Conservation (phyloP, 352 stramenopile genomes). For the Phytophthora aleatoria region DNA sequence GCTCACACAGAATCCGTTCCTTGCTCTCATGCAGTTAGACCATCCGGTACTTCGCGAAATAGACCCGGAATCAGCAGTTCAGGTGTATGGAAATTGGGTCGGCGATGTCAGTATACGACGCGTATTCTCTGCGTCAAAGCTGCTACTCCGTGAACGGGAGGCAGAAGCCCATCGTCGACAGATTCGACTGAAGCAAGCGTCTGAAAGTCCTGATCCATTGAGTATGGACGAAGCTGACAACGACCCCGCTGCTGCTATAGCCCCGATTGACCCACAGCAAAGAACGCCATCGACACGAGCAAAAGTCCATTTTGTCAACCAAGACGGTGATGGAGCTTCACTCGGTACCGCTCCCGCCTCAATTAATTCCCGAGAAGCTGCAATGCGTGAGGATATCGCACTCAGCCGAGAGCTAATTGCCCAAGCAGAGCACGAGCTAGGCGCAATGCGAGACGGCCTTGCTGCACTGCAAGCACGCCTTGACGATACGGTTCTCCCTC, state of each 20-base stretch:
- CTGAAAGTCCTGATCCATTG: background rate
- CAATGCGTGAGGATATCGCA: slow-evolving; percentile 54
- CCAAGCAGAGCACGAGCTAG: slow-evolving; percentile 67
- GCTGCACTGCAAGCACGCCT: slow-evolving; percentile 53
- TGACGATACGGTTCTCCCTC: slow-evolving; percentile 30
- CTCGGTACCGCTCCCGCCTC: background rate
- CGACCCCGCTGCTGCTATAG: slow-evolving; percentile 7
- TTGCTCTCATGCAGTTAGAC: slow-evolving; percentile 61
- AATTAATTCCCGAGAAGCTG: slow-evolving; percentile 21
- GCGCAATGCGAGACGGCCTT: slow-evolving; percentile 61
- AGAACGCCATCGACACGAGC: background rate
- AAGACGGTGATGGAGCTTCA: background rate
- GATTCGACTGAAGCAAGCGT: slow-evolving; percentile 6
- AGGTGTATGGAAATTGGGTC: slow-evolving; percentile 46
- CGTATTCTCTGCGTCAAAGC: slow-evolving; percentile 55
- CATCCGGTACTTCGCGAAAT: slow-evolving; percentile 51
- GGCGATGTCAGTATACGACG: slow-evolving; percentile 61
- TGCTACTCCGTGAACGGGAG: slow-evolving; percentile 52
- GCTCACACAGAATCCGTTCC: slow-evolving; percentile 70
- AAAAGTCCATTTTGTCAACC: background rate
- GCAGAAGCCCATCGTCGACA: slow-evolving; percentile 18
- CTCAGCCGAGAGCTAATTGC: slow-evolving; percentile 63
- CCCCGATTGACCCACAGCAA: slow-evolving; percentile 3
- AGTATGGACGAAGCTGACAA: slow-evolving; percentile 3
- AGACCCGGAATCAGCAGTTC: slow-evolving; percentile 19